Conservation (phyloP, 2,329 filamentous ascomycete genomes). For the Dothistroma pini region DNA sequence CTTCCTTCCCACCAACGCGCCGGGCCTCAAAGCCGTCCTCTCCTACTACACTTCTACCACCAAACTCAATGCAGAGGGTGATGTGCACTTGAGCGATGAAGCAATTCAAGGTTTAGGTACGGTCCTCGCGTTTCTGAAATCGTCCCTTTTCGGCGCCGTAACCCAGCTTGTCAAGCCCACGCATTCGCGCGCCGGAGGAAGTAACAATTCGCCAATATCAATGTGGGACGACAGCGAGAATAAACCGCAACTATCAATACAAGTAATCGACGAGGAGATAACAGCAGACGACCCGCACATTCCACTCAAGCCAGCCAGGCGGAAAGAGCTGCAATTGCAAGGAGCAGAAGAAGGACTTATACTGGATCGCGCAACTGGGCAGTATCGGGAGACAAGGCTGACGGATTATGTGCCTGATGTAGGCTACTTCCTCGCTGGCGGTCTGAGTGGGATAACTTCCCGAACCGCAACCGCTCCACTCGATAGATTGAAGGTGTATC, state of each 20-base stretch:
- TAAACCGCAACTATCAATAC: slow-evolving; percentile 17
- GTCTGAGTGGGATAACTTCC: slow-evolving; percentile 88
- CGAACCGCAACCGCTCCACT: slow-evolving; percentile 93
- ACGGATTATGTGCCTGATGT: slow-evolving; percentile 68
- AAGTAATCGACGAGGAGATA: slow-evolving; percentile 17
- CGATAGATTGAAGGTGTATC: slow-evolving; percentile 94
- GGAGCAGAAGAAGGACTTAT: slow-evolving; percentile 2
- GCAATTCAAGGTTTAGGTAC: slow-evolving; percentile 93
- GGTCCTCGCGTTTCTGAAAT: slow-evolving; percentile 62
- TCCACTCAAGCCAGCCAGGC: slow-evolving; percentile 33
- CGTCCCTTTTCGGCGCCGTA: slow-evolving; percentile 72
- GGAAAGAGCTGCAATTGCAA: slow-evolving; percentile 25
- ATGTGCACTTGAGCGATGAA: slow-evolving; percentile 88
- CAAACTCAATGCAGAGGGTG: slow-evolving; percentile 87
- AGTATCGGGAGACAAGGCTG: slow-evolving; percentile 40
- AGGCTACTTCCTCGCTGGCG: slow-evolving; percentile 98
- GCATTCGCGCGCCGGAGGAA: slow-evolving; percentile 17
- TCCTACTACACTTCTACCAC: slow-evolving; percentile 89
- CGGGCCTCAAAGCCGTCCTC: slow-evolving; percentile 75
- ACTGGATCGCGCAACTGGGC: slow-evolving; percentile 8
- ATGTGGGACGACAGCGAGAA: slow-evolving; percentile 25
- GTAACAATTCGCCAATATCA: slow-evolving; percentile 17
- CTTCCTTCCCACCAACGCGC: slow-evolving; percentile 70
- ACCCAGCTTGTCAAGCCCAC: slow-evolving; percentile 46
- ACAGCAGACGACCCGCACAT: slow-evolving; percentile 33